Percentiles rank a stretch among this genome's conserved stretches.
Conservation (phyloP, 2,329 filamentous ascomycete species). For the Neonectria hederae region DNA sequence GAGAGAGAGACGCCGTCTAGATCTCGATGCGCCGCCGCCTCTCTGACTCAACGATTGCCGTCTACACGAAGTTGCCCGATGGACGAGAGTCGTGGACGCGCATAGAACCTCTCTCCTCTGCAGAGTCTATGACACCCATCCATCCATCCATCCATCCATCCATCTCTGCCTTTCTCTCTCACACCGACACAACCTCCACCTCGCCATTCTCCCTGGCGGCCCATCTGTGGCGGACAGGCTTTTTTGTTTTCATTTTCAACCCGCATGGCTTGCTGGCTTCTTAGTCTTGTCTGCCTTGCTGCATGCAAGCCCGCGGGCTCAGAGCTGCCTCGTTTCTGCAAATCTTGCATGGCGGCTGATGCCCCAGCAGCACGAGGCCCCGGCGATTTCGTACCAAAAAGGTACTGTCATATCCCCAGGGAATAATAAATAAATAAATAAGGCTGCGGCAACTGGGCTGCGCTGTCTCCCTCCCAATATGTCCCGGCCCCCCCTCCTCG, state of each 20-base stretch:
- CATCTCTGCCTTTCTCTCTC: background rate
- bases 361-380: background rate
- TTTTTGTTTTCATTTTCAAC: background rate
- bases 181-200: background rate
- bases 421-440: slow-evolving; percentile 11
- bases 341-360: no score
- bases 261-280: background rate
- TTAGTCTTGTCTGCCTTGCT: background rate
- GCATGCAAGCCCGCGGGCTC: background rate
- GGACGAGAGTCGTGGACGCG: background rate
- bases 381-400: no score
- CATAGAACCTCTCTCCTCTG: background rate
- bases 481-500: background rate
- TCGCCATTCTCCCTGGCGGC: no score
- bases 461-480: background rate
- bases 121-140: background rate
- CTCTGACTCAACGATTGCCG: background rate
- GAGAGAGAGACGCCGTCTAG: no score
- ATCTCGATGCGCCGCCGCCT: no score
- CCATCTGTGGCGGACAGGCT: no score
- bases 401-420: background rate
- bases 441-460: background rate
- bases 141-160: no score
- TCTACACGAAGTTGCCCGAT: background rate
- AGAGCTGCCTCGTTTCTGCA: background rate